A percentile compares a stretch with the other conserved stretches of the same genome.
Evolutionary conservation across 2,329 filamentous ascomycete genomes (phyloP).

Genomic region (Penicillium brasilianum): DNA sequence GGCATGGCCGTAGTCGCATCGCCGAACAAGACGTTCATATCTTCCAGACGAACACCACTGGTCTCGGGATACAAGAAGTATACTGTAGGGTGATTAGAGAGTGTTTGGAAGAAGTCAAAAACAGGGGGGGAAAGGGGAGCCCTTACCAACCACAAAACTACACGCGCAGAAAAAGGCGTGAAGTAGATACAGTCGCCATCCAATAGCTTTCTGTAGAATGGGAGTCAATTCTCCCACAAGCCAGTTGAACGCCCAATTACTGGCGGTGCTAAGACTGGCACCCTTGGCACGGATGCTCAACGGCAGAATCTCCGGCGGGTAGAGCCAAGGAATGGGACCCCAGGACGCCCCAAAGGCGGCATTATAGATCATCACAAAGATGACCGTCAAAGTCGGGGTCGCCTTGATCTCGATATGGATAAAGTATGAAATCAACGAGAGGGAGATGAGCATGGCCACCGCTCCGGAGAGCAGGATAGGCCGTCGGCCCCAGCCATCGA

Average conservation of each 20-base stretch:
- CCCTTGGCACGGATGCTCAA: conserved; percentile 97
- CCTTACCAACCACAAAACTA: conserved; percentile 90
- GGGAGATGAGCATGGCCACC: conserved; percentile 82
- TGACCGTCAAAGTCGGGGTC: conserved; percentile 83
- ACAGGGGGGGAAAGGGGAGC: conserved; percentile 37
- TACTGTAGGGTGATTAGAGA: conserved; percentile 59
- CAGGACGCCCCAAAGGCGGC: conserved; percentile 96
- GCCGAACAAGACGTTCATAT: conserved; percentile 94
- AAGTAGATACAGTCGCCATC: conserved; percentile 91
- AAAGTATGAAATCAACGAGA: conserved; percentile 93
- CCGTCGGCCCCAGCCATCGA: conserved; percentile 88
- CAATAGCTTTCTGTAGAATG: conserved; percentile 86
- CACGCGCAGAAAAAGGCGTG: conserved; percentile 96
- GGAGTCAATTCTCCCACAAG: conserved; percentile 94
- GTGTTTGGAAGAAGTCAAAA: background rate
- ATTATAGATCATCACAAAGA: conserved; percentile 98
- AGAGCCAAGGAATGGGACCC: conserved; percentile 98
- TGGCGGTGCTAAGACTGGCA: conserved; percentile 91
- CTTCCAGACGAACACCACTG: conserved; percentile 90
- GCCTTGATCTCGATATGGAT: conserved; percentile 78
- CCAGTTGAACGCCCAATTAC: conserved; percentile 99
- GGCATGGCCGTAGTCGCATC: conserved; percentile 84
- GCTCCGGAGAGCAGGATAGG: conserved; percentile 89
- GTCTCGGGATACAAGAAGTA: conserved; percentile 98
- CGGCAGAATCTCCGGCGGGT: conserved; percentile 97